phyloP scores from a whole-genome alignment of 23 red algal genomes.

The Agarophyton chilense region DNA sequence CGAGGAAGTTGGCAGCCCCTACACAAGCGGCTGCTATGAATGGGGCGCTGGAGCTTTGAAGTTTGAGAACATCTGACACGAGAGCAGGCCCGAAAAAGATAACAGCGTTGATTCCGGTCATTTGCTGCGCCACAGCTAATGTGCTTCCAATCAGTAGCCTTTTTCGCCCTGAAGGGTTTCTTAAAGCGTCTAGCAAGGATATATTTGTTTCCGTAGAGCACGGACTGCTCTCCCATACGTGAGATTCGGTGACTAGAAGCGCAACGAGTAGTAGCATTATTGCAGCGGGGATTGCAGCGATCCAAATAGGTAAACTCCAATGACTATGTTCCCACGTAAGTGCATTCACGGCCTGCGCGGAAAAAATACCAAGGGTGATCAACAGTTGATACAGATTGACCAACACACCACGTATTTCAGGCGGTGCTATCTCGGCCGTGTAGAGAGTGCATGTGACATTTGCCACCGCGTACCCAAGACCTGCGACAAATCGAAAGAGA shows the following conservation, averaged over 20 bases:
- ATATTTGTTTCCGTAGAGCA: not conserved
- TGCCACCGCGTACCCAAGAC: constrained; percentile 42
- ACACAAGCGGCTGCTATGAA: constrained; percentile 54
- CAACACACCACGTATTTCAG: constrained; percentile 44
- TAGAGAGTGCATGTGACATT: constrained; percentile 71
- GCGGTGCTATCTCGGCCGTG: constrained; percentile 67
- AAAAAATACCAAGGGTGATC: constrained; percentile 76
- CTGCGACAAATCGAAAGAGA: constrained; percentile 31
- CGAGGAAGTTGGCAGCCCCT: constrained; percentile 56
- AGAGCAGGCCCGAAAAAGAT: constrained; percentile 70
- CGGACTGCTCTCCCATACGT: constrained; percentile 35
- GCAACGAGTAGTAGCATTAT: constrained; percentile 23
- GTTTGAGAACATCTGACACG: constrained; percentile 50
- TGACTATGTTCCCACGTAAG: constrained; percentile 29
- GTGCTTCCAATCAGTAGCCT: constrained; percentile 46
- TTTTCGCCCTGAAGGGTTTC: constrained; percentile 7
- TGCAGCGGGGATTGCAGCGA: constrained; percentile 24
- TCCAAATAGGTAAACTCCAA: constrained; percentile 35
- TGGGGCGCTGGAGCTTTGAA: constrained; percentile 13
- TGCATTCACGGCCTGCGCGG: constrained; percentile 35
- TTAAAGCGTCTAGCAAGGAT: constrained; percentile 17
- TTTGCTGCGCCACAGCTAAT: constrained; percentile 58
- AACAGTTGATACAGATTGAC: constrained; percentile 78
- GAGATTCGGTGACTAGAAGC: constrained; percentile 47
- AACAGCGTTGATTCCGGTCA: constrained; percentile 75